These are phyloP conservation scores for Citrus cavaleriei DNA, from an alignment of 345 rosid species.

Conservation along the genomic window DNA sequence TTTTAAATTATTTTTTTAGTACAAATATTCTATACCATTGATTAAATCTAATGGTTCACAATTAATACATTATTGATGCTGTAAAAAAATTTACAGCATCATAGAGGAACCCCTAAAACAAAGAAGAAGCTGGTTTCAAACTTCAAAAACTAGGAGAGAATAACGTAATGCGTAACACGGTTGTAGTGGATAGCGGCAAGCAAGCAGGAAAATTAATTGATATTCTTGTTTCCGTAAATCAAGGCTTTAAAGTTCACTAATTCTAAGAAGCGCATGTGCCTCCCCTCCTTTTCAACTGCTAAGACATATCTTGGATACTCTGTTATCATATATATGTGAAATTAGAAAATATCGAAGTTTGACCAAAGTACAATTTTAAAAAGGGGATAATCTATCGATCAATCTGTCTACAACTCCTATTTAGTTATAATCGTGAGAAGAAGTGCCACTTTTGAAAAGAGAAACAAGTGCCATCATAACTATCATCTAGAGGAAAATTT, in stretches of 20 bases:
- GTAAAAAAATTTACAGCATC: too few species aligned
- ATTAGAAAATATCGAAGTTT: neutral
- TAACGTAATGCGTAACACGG: neutral
- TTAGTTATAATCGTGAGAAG: neutral
- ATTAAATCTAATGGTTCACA: too few species aligned
- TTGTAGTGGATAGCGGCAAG: slow-evolving; percentile 4
- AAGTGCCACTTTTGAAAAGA: neutral
- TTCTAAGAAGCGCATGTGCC: neutral
- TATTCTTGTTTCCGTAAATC: slow-evolving; percentile 3
- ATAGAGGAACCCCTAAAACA: too few species aligned
- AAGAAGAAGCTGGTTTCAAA: slow-evolving; percentile 7
- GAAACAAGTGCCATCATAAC: neutral
- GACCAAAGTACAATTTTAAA: neutral
- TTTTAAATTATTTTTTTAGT: too few species aligned
- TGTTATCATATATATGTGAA: neutral
- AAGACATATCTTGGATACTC: neutral
- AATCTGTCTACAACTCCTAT: neutral
- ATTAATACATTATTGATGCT: too few species aligned
- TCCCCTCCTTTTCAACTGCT: slow-evolving; percentile 6
- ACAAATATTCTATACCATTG: too few species aligned
- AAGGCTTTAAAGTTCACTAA: slow-evolving; percentile 21
- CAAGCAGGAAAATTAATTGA: neutral
- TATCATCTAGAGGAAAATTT: neutral
- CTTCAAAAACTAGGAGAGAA: neutral
- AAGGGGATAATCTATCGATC: too few species aligned